Percentiles rank a stretch among this genome's conserved stretches.
These are phyloP conservation scores for Aristolochia fimbriata DNA, from an alignment of 164 flowering plant species.

Conservation along the genomic window DNA sequence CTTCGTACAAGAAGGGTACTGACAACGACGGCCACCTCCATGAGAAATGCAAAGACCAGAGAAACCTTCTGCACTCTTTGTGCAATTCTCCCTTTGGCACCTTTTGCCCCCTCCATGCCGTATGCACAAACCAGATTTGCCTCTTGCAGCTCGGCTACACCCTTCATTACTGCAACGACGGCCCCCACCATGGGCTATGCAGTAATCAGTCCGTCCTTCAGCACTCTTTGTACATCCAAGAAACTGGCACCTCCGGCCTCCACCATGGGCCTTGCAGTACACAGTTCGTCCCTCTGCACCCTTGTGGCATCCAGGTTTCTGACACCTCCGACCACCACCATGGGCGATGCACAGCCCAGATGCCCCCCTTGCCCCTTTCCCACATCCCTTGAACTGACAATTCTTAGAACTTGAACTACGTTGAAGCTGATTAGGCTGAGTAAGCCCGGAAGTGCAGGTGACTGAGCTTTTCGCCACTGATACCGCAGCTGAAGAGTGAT, in stretches of 20 bases:
- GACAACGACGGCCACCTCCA: slow-evolving; percentile 94
- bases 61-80: slow-evolving; percentile 86
- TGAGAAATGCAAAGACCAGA: slow-evolving; percentile 96
- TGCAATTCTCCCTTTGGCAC: slow-evolving; percentile 76
- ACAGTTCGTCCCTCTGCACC: slow-evolving; percentile 97
- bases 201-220: slow-evolving; percentile 88
- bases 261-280: slow-evolving; percentile 95
- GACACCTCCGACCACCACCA: slow-evolving; percentile 93
- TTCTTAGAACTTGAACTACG: slow-evolving; percentile 33
- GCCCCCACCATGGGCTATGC: slow-evolving; percentile 97
- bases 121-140: slow-evolving; percentile 84
- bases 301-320: slow-evolving; percentile 69
- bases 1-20: slow-evolving; percentile 51
- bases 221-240: slow-evolving; percentile 96
- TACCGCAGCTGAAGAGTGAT: slow-evolving; percentile 19
- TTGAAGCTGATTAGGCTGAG: slow-evolving; percentile 27
- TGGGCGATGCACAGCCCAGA: slow-evolving; percentile 93
- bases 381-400: slow-evolving; percentile 81
- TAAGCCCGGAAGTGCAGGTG: slow-evolving; percentile 67
- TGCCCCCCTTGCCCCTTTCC: slow-evolving; percentile 96
- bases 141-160: slow-evolving; percentile 81
- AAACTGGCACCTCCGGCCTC: slow-evolving; percentile 82
- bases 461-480: slow-evolving; percentile 52
- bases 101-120: slow-evolving; percentile 98
- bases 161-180: slow-evolving; percentile 76